Percentiles rank a stretch among this genome's conserved stretches.
Conservation (phyloP, 495 filamentous ascomycete genomes). For the Xylaria grammica region DNA sequence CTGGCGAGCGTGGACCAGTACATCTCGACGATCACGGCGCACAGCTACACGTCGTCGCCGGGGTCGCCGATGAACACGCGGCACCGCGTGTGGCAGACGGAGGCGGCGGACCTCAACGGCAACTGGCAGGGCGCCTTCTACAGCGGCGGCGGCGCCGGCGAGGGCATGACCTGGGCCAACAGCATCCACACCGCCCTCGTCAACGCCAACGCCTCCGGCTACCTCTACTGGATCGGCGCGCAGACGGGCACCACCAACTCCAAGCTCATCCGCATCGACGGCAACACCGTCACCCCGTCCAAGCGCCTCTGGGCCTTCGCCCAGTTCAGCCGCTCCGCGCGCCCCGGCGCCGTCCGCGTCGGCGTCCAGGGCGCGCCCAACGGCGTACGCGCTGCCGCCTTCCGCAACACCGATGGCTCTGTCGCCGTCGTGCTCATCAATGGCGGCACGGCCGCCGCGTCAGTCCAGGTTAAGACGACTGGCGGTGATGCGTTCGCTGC, state of each 20-base stretch:
- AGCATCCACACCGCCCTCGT: slow-evolving; percentile 53
- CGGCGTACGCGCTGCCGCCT: slow-evolving; percentile 47
- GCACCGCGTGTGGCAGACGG: slow-evolving; percentile 55
- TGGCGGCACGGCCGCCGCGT: slow-evolving; percentile 28
- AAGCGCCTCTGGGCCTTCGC: slow-evolving; percentile 58
- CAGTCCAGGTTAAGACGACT: slow-evolving; percentile 30
- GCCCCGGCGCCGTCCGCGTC: slow-evolving; percentile 53
- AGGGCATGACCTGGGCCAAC: slow-evolving; percentile 59
- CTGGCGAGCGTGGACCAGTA: slow-evolving; percentile 48
- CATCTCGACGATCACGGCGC: slow-evolving; percentile 50
- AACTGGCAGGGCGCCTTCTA: slow-evolving; percentile 53
- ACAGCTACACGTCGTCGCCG: slow-evolving; percentile 51
- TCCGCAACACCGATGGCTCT: slow-evolving; percentile 51
- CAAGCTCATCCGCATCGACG: slow-evolving; percentile 47
- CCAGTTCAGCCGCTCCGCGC: slow-evolving; percentile 49
- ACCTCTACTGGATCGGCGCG: slow-evolving; percentile 60
- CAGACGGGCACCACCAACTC: slow-evolving; percentile 47
- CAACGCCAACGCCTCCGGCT: slow-evolving; percentile 50
- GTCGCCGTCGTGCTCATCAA: slow-evolving; percentile 54
- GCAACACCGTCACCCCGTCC: slow-evolving; percentile 35
- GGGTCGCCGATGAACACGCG: slow-evolving; percentile 44
- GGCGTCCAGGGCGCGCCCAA: slow-evolving; percentile 36
- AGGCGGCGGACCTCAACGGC: slow-evolving; percentile 54
- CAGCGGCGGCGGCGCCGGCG: slow-evolving; percentile 44
- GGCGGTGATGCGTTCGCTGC: slow-evolving; percentile 21